Percentiles rank a stretch among this genome's conserved stretches.
Conservation (phyloP, 768 basidiomycete species). For the Kwoniella shandongensis region DNA sequence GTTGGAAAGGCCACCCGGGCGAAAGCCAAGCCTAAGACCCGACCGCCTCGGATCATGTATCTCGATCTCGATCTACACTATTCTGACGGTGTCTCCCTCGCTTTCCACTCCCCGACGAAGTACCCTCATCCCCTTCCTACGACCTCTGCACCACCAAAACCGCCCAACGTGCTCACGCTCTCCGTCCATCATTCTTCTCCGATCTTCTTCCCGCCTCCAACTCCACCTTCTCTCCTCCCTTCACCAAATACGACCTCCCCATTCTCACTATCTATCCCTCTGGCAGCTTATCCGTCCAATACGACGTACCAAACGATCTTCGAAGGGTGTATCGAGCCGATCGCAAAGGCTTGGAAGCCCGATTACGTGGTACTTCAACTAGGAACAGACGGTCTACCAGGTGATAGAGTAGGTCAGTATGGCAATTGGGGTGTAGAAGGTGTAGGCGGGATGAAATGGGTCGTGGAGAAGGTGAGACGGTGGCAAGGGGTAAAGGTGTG, state of each 20-base stretch:
- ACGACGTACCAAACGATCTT: constrained; percentile 67
- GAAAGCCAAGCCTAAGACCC: constrained; percentile 48
- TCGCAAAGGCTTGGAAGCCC: constrained; percentile 66
- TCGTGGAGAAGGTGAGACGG: constrained; percentile 21
- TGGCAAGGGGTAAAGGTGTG: constrained; percentile 39
- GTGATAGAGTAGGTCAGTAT: constrained; percentile 70
- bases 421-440: constrained; percentile 65
- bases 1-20: not conserved
- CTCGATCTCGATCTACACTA: constrained; percentile 91
- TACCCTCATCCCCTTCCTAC: constrained; percentile 56
- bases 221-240: constrained; percentile 40
- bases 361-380: constrained; percentile 82
- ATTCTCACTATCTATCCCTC: constrained; percentile 73
- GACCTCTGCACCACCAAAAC: constrained; percentile 56
- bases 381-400: constrained; percentile 81
- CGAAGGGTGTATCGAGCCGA: constrained; percentile 61
- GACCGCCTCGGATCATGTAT: constrained; percentile 69
- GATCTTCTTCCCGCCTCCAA: constrained; percentile 71
- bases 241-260: constrained; percentile 60
- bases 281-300: constrained; percentile 68
- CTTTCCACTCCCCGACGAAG: constrained; percentile 52
- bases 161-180: constrained; percentile 60
- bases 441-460: constrained; percentile 69
- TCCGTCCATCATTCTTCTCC: constrained; percentile 76
- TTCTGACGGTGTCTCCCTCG: constrained; percentile 80